Conservation (phyloP, 331 rosid genomes). For the Pyracantha coccinea region DNA sequence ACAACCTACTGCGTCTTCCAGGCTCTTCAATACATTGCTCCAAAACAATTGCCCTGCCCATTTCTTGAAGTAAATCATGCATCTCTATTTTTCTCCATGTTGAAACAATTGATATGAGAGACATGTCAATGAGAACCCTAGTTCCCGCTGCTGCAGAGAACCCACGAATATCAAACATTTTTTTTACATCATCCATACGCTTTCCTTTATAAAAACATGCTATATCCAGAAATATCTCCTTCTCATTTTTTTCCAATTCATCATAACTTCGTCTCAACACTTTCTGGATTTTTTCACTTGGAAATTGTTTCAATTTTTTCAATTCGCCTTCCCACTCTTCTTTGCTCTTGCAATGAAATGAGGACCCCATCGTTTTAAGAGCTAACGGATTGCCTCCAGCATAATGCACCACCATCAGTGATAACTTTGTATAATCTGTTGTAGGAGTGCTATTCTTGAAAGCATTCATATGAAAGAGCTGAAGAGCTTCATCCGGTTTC, state of each 20-base stretch:
- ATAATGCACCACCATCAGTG: not conserved
- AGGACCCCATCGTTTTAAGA: conserved; percentile 3
- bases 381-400: conserved; percentile 9
- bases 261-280: conserved; percentile 12
- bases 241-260: not conserved
- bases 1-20: not conserved
- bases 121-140: not conserved
- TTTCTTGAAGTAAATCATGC: not conserved
- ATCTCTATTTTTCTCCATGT: not conserved
- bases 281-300: not conserved
- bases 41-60: no score
- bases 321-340: not conserved
- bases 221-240: not conserved
- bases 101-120: not conserved
- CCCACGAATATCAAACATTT: no score
- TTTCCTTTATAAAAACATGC: not conserved
- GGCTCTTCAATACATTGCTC: no score
- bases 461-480: not conserved
- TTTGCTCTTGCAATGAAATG: not conserved
- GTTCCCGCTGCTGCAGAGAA: no score
- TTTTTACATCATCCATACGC: no score
- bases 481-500: not conserved
- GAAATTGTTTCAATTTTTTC: not conserved
- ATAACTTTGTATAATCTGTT: not conserved
- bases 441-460: not conserved